A percentile compares a stretch with the other conserved stretches of the same genome.
Conservation (phyloP, 1,139 yeast genomes). For the Citeromyces hawaiiensis region DNA sequence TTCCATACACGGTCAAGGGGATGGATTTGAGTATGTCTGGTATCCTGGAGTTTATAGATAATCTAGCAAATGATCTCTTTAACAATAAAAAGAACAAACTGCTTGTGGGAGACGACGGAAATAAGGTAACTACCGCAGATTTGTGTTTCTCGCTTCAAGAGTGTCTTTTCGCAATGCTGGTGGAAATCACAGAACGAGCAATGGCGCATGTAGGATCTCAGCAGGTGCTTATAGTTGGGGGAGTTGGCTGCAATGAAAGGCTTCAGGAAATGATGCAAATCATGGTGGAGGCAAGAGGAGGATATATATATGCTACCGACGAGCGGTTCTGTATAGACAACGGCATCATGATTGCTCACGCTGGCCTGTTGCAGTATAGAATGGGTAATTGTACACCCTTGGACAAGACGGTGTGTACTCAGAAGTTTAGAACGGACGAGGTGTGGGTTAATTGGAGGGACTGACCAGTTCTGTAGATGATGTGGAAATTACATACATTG, state of each 20-base stretch:
- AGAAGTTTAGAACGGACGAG: slow-evolving; percentile 87
- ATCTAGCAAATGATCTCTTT: slow-evolving; percentile 60
- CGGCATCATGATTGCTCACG: slow-evolving; percentile 98
- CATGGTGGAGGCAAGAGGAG: slow-evolving; percentile 86
- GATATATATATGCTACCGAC: slow-evolving; percentile 85
- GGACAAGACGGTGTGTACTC: slow-evolving; percentile 76
- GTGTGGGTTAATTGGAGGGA: slow-evolving; percentile 86
- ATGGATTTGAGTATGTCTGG: slow-evolving; percentile 98
- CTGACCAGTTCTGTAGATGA: no score
- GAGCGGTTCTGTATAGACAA: slow-evolving; percentile 95
- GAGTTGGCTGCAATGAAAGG: slow-evolving; percentile 90
- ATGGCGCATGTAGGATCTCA: slow-evolving; percentile 92
- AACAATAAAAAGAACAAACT: slow-evolving; percentile 36
- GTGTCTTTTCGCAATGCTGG: slow-evolving; percentile 87
- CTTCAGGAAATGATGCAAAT: slow-evolving; percentile 91
- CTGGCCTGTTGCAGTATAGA: slow-evolving; percentile 79
- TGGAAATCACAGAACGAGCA: slow-evolving; percentile 95
- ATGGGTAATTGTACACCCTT: slow-evolving; percentile 59
- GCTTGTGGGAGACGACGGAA: slow-evolving; percentile 32
- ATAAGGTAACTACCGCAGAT: slow-evolving; percentile 66
- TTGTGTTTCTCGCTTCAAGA: slow-evolving; percentile 90
- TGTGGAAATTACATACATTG: no score
- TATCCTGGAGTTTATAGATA: slow-evolving; percentile 73
- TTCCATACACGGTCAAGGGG: slow-evolving; percentile 95
- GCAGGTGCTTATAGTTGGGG: slow-evolving; percentile 92